Conservation (phyloP, 2,329 filamentous ascomycete species). For the Exophiala aquamarina region DNA sequence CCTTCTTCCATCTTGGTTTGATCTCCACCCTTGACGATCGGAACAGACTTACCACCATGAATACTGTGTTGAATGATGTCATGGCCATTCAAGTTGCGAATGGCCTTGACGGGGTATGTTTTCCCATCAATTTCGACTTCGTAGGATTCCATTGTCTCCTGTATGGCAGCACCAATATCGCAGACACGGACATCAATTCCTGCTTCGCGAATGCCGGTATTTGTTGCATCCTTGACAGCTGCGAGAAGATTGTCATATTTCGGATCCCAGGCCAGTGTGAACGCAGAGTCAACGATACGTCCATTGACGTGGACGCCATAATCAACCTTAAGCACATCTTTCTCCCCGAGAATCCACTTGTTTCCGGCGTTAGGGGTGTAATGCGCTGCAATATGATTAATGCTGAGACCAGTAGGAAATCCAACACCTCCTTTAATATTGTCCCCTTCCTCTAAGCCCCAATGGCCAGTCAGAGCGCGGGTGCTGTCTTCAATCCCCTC, state of each 20-base stretch:
- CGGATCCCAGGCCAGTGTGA: constrained; percentile 67
- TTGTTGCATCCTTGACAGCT: constrained; percentile 68
- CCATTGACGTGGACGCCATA: constrained; percentile 72
- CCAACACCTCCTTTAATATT: constrained; percentile 77
- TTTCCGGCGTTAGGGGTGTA: constrained; percentile 87
- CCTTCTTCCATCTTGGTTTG: constrained; percentile 97
- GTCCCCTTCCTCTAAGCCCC: constrained; percentile 75
- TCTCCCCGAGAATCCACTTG: constrained; percentile 66
- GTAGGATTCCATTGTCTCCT: constrained; percentile 92
- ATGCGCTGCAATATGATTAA: constrained; percentile 84
- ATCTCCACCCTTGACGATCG: constrained; percentile 85
- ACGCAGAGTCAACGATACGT: constrained; percentile 69
- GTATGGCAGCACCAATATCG: constrained; percentile 79
- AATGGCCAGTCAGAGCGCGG: constrained; percentile 72
- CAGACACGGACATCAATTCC: constrained; percentile 89
- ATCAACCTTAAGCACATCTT: constrained; percentile 73
- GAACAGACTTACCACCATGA: constrained; percentile 89
- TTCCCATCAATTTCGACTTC: constrained; percentile 80
- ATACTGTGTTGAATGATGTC: constrained; percentile 88
- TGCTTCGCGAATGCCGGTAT: constrained; percentile 78
- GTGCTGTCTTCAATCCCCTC: constrained; percentile 86
- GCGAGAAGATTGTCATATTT: constrained; percentile 67
- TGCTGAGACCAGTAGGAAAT: constrained; percentile 79
- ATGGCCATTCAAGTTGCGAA: constrained; percentile 85
- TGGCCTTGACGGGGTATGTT: constrained; percentile 77